These are phyloP conservation scores for Penicillium brasilianum DNA, from an alignment of 2,329 filamentous ascomycete genomes.

Conservation along the genomic window DNA sequence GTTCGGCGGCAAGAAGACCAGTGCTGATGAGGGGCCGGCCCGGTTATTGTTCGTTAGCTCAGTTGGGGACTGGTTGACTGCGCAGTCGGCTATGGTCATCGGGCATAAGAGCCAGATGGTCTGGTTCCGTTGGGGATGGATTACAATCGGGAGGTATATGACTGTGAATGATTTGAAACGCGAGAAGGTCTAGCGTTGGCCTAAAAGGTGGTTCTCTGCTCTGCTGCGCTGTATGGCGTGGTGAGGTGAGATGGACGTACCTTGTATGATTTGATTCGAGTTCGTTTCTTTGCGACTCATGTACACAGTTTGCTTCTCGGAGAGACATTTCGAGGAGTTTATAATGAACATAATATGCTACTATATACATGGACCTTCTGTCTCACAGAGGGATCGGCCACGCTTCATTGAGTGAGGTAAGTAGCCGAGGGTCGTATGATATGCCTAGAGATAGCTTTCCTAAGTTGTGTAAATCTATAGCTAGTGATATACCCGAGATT, in stretches of 20 bases:
- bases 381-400: conserved; percentile 7
- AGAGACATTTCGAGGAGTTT: not conserved
- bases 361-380: not conserved
- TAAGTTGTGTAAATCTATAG: no score
- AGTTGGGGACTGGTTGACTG: conserved; percentile 66
- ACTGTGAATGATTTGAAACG: conserved; percentile 82
- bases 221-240: not conserved
- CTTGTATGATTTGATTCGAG: not conserved
- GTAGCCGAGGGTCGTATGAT: not conserved
- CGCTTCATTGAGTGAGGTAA: not conserved
- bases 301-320: not conserved
- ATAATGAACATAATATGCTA: conserved; percentile 3
- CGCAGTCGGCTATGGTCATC: conserved; percentile 83
- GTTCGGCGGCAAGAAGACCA: conserved; percentile 12
- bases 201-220: not conserved
- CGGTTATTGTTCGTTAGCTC: conserved; percentile 74
- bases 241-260: not conserved
- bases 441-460: no score
- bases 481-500: no score
- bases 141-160: conserved; percentile 91
- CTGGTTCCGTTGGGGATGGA: conserved; percentile 98
- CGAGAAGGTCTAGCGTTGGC: conserved; percentile 52
- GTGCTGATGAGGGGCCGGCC: conserved; percentile 45
- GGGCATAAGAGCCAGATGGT: conserved; percentile 96
- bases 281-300: not conserved